phyloP scores from a whole-genome alignment of 2,329 filamentous ascomycete species.

The Fusarium pseudograminearum region DNA sequence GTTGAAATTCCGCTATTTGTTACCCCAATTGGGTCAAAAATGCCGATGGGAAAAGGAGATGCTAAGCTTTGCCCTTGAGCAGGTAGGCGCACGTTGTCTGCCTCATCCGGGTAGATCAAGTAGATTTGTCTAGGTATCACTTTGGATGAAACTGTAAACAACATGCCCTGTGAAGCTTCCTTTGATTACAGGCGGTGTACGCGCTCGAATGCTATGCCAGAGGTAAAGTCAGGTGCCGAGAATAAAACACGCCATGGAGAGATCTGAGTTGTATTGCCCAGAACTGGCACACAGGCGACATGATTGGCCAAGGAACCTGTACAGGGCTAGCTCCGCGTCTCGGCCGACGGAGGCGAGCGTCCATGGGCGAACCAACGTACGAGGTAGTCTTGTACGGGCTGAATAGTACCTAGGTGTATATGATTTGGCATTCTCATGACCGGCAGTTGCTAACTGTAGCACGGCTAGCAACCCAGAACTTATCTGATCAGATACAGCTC shows the following conservation, averaged over 20 bases:
- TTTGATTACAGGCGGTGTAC: slow-evolving; percentile 31
- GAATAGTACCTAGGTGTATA: slow-evolving; percentile 3
- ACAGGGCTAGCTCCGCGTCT: slow-evolving; percentile 30
- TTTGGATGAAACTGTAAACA: neutral
- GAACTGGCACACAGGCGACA: slow-evolving; percentile 10
- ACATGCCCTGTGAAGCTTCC: neutral
- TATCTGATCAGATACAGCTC: slow-evolving; percentile 17
- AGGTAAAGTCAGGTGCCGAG: slow-evolving; percentile 26
- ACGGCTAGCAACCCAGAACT: slow-evolving; percentile 2
- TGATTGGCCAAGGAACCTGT: slow-evolving; percentile 9
- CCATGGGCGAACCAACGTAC: slow-evolving; percentile 30
- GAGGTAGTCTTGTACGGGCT: slow-evolving; percentile 11
- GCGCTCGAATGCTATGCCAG: slow-evolving; percentile 25
- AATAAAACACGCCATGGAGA: slow-evolving; percentile 15
- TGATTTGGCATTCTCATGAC: slow-evolving; percentile 3
- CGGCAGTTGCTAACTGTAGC: neutral
- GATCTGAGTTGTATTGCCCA: slow-evolving; percentile 33
- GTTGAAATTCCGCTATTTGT: slow-evolving; percentile 2
- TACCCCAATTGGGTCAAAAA: slow-evolving; percentile 4
- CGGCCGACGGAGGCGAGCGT: slow-evolving; percentile 41
- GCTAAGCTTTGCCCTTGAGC: slow-evolving; percentile 3
- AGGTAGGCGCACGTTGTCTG: neutral
- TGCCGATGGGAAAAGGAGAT: neutral
- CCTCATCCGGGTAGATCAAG: slow-evolving; percentile 6
- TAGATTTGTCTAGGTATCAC: slow-evolving; percentile 1